Evolutionary conservation across 2,329 filamentous ascomycete genomes (phyloP).

Genomic region (Aspergillus alliaceus): DNA sequence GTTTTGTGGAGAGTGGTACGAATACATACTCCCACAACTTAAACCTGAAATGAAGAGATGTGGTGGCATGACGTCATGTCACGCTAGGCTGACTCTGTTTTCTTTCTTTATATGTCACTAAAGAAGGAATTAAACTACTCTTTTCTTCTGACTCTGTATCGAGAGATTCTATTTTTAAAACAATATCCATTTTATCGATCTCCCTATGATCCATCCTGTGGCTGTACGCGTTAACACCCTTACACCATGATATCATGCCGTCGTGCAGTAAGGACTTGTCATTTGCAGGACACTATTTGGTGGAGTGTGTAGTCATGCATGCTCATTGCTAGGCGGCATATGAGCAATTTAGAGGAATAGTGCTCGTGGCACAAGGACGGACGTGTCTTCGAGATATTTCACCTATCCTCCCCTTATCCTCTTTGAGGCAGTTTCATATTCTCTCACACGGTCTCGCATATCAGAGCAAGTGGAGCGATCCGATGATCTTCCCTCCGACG

Average conservation of each 20-base stretch:
- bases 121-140: too few species aligned
- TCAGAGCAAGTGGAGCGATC: not conserved
- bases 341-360: not conserved
- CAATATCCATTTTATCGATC: too few species aligned
- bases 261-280: not conserved
- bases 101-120: not conserved
- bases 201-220: too few species aligned
- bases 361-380: not conserved
- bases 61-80: not conserved
- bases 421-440: too few species aligned
- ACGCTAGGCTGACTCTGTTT: not conserved
- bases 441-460: not conserved
- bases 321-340: not conserved
- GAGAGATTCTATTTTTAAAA: not conserved
- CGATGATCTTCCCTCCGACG: not conserved
- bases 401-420: too few species aligned
- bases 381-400: not conserved
- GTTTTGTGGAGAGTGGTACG: not conserved
- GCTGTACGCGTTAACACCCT: not conserved
- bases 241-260: not conserved
- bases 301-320: not conserved
- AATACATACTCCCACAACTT: too few species aligned
- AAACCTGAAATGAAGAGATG: too few species aligned
- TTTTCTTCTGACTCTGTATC: not conserved
- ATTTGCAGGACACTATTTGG: slow-evolving; percentile 2